Evolutionary conservation across 2,329 filamentous ascomycete genomes (phyloP).

Genomic region (Albifimbria verrucaria): DNA sequence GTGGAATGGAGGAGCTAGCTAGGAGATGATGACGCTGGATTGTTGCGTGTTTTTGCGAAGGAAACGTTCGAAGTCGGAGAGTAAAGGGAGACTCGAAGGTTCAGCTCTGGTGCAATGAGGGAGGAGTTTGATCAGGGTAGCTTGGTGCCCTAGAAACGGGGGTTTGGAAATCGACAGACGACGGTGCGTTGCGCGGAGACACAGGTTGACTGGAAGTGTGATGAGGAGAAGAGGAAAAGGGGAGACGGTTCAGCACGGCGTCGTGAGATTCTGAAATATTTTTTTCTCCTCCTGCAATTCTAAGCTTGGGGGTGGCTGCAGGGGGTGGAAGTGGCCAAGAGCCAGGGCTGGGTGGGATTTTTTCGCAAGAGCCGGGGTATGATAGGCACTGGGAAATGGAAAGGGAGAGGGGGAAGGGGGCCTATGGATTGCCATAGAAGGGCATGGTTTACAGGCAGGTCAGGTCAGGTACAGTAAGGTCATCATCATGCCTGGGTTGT

Average conservation of each 20-base stretch:
- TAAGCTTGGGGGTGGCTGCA: constrained; percentile 16
- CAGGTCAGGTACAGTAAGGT: too few relatives aligned
- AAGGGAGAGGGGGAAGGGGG: not conserved
- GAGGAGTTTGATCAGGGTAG: constrained; percentile 65
- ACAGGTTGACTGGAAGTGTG: constrained; percentile 42
- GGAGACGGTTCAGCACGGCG: constrained; percentile 23
- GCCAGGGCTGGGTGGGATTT: not conserved
- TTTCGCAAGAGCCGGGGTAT: not conserved
- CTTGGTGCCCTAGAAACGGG: constrained; percentile 77
- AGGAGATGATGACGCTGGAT: constrained; percentile 44
- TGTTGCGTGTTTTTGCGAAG: constrained; percentile 26
- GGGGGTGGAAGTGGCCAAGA: not conserved
- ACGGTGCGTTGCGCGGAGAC: constrained; percentile 45
- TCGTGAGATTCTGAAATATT: constrained; percentile 39
- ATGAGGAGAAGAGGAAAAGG: constrained; percentile 33
- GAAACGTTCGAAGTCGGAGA: constrained; percentile 43
- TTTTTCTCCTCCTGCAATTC: constrained; percentile 25
- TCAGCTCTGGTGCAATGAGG: constrained; percentile 73
- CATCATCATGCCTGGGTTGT: too few relatives aligned
- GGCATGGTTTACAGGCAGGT: too few relatives aligned
- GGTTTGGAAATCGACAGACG: constrained; percentile 40
- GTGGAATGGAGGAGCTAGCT: constrained; percentile 37
- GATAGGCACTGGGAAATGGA: not conserved
- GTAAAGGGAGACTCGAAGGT: constrained; percentile 37
- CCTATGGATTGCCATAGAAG: not conserved